Base-by-base conservation (phyloP, 108 stramenopile genomes). In the Cyclotella sp. region DNA sequence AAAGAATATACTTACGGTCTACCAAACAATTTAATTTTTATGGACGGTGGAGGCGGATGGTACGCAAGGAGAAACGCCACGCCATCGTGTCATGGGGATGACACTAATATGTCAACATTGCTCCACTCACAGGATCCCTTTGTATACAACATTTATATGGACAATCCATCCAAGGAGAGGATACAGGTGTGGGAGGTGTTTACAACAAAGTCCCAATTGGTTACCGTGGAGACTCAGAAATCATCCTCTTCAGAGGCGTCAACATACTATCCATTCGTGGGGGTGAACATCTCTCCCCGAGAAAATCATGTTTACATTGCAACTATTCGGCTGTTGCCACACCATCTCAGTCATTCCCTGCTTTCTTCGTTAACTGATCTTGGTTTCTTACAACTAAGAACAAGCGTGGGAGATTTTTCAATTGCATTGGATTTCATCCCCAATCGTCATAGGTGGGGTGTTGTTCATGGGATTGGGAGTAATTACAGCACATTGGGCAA, bases 361-460 rank as follows among this genome's bases (percentile, higher is more conserved):
- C 47, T 70, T 58, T 75, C 73, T 3, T 57, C 69, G 1, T 54
- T 81, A 26, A 62, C 51, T 44, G 84, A 84, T 42, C 51, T 90
- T 27, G 88, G 88, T 46, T 88, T 86, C 73, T 61, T 88, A 43
- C 61, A 84, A 24, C 66, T 90, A n/a, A 67, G 74, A 68, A 87
- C 86, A 34, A 83, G 77, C 58, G 70, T 58, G 18, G 84, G 80
- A 24, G 73, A 75, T 18, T 76, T 90, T 47, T 78, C 83, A 27
- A 85, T 87, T 68, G 82, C 66, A 15, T 70, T 90, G 54, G 82
- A 87, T 63, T 82, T 76, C 57, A 72, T 82, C 42, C 81, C 81
- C 65, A 82, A 68, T 54, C 39, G 57, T 43, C 27, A 47, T 27
- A 49, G 40, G 26, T 22, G 55, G 70, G 70, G 70, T 9, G 49